These are phyloP conservation scores for Penicillium concentricum DNA, from an alignment of 2,329 filamentous ascomycete species.

Conservation along the genomic window DNA sequence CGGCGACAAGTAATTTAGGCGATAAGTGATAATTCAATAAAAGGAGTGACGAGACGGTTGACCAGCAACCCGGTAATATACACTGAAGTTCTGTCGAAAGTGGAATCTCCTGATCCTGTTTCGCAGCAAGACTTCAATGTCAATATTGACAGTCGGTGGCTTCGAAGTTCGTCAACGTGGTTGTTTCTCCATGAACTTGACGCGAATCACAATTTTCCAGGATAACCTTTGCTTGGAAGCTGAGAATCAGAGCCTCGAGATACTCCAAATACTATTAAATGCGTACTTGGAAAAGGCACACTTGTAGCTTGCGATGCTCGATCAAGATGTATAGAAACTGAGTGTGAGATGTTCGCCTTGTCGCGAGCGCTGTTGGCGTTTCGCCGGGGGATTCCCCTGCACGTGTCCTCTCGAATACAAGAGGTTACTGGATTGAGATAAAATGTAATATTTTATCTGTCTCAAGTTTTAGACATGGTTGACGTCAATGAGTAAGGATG, in stretches of 20 bases:
- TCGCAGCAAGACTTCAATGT: background rate
- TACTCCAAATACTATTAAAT: background rate
- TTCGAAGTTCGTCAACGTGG: conserved; percentile 1
- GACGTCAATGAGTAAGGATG: conserved; percentile 6
- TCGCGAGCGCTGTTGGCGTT: background rate
- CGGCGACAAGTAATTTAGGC: conserved; percentile 26
- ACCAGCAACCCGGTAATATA: conserved; percentile 20
- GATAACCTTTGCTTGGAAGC: background rate
- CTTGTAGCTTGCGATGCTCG: background rate
- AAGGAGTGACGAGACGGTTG: conserved; percentile 23
- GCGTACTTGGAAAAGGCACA: background rate
- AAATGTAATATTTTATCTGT: background rate
- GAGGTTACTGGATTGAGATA: background rate
- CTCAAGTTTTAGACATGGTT: conserved; percentile 4
- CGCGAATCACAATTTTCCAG: background rate
- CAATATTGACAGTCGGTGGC: background rate
- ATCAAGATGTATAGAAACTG: background rate
- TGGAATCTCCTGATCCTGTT: background rate
- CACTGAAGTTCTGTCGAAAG: background rate
- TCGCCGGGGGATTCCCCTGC: background rate
- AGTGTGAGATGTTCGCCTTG: background rate
- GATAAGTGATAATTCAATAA: conserved; percentile 3
- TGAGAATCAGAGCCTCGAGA: background rate
- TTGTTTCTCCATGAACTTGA: conserved; percentile 22
- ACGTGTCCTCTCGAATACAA: background rate